Evolutionary conservation across 2,329 filamentous ascomycete species (phyloP).

Genomic region (Beauveria brongniartii): DNA sequence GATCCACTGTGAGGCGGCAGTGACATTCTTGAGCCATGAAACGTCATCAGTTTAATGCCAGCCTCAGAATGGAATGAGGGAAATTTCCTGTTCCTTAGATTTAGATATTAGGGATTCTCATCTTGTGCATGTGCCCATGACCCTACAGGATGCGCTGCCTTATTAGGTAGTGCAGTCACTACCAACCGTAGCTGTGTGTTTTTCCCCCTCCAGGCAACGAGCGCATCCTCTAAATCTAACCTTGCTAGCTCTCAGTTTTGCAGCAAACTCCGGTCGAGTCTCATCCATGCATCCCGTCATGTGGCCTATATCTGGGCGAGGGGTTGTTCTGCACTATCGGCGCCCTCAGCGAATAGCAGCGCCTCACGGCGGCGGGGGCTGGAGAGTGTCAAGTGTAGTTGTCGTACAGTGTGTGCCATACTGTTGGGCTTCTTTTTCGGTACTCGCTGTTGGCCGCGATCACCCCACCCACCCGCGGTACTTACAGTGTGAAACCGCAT

Average conservation of each 20-base stretch:
- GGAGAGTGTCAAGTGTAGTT: neutral
- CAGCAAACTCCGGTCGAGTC: constrained; percentile 1
- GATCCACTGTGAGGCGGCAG: constrained; percentile 3
- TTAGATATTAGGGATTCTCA: neutral
- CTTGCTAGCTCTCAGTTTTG: neutral
- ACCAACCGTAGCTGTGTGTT: neutral
- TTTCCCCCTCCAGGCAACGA: neutral
- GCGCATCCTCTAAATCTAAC: neutral
- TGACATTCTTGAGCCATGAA: neutral
- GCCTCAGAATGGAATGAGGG: neutral
- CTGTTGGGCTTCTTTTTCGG: neutral
- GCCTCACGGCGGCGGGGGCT: neutral
- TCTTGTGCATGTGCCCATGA: neutral
- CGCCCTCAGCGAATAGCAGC: constrained; percentile 1
- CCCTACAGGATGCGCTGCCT: neutral
- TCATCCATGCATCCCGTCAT: constrained; percentile 10
- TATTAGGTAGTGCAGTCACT: no score
- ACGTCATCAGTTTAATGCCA: neutral
- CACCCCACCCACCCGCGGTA: neutral
- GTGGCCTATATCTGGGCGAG: constrained; percentile 5
- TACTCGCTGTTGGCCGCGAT: neutral
- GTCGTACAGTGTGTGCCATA: constrained; percentile 2
- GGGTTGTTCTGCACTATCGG: neutral
- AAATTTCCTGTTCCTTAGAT: neutral
- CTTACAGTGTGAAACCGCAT: constrained; percentile 3